A percentile compares a stretch with the other conserved stretches of the same genome.
These are phyloP conservation scores for Triglochin maritima DNA, from an alignment of 106 monocot species.

Conservation along the genomic window DNA sequence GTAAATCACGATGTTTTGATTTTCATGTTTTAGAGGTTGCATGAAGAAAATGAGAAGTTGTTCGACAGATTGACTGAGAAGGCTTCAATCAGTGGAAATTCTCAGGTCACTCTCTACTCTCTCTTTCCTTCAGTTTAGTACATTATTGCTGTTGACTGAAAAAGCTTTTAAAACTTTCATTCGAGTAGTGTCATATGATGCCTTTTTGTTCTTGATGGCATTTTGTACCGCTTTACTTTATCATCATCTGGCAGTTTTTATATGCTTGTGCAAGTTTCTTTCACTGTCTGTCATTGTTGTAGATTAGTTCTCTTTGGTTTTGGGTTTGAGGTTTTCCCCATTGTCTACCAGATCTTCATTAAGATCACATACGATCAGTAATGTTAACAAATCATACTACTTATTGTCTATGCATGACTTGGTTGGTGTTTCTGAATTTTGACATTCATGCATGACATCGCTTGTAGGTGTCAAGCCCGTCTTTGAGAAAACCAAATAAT, in stretches of 20 bases:
- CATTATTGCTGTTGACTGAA: not conserved
- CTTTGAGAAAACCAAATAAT: constrained; percentile 22
- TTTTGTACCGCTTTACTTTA: too few relatives aligned
- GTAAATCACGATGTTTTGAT: not conserved
- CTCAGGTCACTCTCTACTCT: constrained; percentile 34
- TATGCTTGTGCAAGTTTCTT: too few relatives aligned
- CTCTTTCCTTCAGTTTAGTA: not conserved
- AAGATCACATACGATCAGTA: not conserved
- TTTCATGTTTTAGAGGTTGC: constrained; percentile 55
- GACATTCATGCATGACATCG: not conserved
- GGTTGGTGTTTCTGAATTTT: not conserved
- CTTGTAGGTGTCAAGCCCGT: constrained; percentile 68
- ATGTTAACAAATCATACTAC: not conserved
- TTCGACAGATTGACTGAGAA: constrained; percentile 92
- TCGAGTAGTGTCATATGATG: not conserved
- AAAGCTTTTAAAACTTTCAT: not conserved
- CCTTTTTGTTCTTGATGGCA: too few relatives aligned
- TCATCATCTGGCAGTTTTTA: too few relatives aligned
- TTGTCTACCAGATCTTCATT: too few relatives aligned
- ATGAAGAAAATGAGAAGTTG: constrained; percentile 96
- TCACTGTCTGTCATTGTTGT: too few relatives aligned
- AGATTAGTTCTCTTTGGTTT: too few relatives aligned
- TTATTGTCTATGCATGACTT: too few relatives aligned
- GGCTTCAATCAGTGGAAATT: constrained; percentile 38
- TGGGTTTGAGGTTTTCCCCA: too few relatives aligned